Conservation (phyloP, 768 basidiomycete genomes). For the Amanita molliuscula region DNA sequence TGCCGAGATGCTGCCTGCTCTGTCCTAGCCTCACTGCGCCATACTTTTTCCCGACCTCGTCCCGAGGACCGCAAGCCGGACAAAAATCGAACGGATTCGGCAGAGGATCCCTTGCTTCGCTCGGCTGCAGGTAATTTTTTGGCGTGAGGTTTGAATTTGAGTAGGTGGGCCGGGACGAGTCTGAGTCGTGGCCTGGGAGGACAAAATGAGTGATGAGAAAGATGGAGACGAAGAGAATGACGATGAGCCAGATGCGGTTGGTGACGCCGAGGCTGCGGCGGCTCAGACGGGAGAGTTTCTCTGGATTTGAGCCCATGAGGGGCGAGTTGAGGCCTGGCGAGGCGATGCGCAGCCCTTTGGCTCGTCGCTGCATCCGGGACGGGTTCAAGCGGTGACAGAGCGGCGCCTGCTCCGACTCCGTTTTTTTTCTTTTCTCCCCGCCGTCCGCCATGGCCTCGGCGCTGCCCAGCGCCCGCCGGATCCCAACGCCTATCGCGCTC, state of each 20-base stretch:
- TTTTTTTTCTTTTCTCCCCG: not conserved
- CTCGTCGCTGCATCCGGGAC: constrained; percentile 4
- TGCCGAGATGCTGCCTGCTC: constrained; percentile 70
- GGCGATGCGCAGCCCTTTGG: constrained; percentile 4
- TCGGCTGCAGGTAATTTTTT: constrained; percentile 73
- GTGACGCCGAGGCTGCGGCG: constrained; percentile 56
- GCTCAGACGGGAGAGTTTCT: constrained; percentile 42
- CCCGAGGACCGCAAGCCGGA: constrained; percentile 76
- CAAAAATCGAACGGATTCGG: constrained; percentile 86
- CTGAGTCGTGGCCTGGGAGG: constrained; percentile 27
- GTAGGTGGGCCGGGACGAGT: constrained; percentile 17
- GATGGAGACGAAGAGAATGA: constrained; percentile 43
- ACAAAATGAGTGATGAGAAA: constrained; percentile 47
- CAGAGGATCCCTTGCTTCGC: constrained; percentile 25
- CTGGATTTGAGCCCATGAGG: constrained; percentile 21
- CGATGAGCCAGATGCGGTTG: constrained; percentile 59
- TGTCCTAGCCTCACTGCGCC: constrained; percentile 65
- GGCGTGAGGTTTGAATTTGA: constrained; percentile 45
- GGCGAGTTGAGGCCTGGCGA: constrained; percentile 1
- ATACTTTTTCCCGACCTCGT: constrained; percentile 70
- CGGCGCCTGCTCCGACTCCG: too few species aligned
- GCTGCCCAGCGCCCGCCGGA: constrained; percentile 24
- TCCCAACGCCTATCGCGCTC: constrained; percentile 47
- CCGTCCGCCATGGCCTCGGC: not conserved
- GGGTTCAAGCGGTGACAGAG: not conserved